phyloP scores from a whole-genome alignment of 164 flowering plant genomes.

The Nymphaea colorata region DNA sequence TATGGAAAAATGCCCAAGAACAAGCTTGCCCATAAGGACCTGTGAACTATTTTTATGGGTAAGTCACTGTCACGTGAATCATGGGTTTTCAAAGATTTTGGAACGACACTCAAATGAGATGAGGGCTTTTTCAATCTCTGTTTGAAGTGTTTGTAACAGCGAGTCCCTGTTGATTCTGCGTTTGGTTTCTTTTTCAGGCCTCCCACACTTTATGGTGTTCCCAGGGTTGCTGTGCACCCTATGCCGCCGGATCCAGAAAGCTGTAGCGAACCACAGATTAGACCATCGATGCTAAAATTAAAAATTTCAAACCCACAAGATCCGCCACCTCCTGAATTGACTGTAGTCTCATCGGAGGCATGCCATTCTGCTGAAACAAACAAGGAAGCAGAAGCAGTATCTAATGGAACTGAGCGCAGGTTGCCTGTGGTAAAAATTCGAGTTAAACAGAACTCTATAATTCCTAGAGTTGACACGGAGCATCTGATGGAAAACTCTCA shows the following conservation, averaged over 20 bases:
- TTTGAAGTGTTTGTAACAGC: too few species aligned
- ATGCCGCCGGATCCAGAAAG: background rate
- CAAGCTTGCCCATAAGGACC: too few species aligned
- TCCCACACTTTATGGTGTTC: slow-evolving; percentile 79
- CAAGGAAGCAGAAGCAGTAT: slow-evolving; percentile 48
- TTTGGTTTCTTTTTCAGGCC: slow-evolving; percentile 23
- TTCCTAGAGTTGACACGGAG: slow-evolving; percentile 51
- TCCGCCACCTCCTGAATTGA: background rate
- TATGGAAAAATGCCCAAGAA: too few species aligned
- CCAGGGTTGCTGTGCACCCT: slow-evolving; percentile 24
- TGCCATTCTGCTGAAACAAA: slow-evolving; percentile 21
- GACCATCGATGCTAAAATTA: slow-evolving; percentile 34
- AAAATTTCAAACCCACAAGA: slow-evolving; percentile 18
- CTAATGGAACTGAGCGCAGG: slow-evolving; percentile 48
- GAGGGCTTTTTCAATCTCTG: too few species aligned
- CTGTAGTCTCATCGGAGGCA: slow-evolving; percentile 7
- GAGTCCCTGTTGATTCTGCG: too few species aligned
- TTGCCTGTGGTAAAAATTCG: slow-evolving; percentile 55
- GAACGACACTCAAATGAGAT: too few species aligned
- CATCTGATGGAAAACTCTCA: slow-evolving; percentile 36
- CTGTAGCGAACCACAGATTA: slow-evolving; percentile 12
- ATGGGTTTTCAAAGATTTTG: too few species aligned
- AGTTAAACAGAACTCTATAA: slow-evolving; percentile 51
- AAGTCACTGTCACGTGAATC: too few species aligned
- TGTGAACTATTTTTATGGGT: too few species aligned